Evolutionary conservation across 805 yeast species (phyloP).

Genomic region (Kuraishia piskuri): DNA sequence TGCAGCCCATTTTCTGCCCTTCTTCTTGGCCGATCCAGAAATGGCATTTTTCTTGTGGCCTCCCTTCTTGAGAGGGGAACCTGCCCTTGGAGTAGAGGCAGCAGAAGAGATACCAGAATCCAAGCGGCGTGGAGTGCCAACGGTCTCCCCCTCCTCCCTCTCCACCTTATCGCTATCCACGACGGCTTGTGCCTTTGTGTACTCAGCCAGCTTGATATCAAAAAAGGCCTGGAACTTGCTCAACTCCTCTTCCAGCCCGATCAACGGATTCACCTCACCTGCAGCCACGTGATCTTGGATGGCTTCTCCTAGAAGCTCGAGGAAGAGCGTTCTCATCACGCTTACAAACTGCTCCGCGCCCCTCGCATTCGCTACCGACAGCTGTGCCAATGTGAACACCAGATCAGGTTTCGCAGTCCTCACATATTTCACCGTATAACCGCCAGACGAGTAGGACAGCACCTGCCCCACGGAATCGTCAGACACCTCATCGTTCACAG

Average conservation of each 20-base stretch:
- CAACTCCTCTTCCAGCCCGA: neutral
- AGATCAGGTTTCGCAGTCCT: slow-evolving; percentile 32
- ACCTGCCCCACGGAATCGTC: slow-evolving; percentile 12
- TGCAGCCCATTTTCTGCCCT: slow-evolving; percentile 56
- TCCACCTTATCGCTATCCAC: slow-evolving; percentile 3
- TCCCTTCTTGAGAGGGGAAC: slow-evolving; percentile 4
- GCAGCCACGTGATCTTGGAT: neutral
- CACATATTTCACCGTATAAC: slow-evolving; percentile 36
- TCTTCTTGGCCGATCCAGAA: slow-evolving; percentile 19
- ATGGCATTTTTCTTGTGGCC: slow-evolving; percentile 7
- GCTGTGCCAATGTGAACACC: slow-evolving; percentile 33
- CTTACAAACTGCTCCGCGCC: slow-evolving; percentile 17
- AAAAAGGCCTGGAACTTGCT: slow-evolving; percentile 30
- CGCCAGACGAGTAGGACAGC: slow-evolving; percentile 25
- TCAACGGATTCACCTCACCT: neutral
- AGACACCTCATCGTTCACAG: slow-evolving; percentile 12
- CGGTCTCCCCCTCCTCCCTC: slow-evolving; percentile 1
- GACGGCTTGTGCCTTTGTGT: slow-evolving; percentile 13
- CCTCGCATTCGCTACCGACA: slow-evolving; percentile 24
- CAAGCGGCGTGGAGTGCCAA: neutral
- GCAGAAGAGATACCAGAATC: neutral
- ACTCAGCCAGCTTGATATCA: slow-evolving; percentile 23
- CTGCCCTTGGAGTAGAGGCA: neutral
- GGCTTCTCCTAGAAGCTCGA: neutral
- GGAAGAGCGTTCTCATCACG: neutral